Percentiles rank a stretch among this genome's conserved stretches.
phyloP scores from a whole-genome alignment of 164 flowering plant species.

The Liquidambar formosana region DNA sequence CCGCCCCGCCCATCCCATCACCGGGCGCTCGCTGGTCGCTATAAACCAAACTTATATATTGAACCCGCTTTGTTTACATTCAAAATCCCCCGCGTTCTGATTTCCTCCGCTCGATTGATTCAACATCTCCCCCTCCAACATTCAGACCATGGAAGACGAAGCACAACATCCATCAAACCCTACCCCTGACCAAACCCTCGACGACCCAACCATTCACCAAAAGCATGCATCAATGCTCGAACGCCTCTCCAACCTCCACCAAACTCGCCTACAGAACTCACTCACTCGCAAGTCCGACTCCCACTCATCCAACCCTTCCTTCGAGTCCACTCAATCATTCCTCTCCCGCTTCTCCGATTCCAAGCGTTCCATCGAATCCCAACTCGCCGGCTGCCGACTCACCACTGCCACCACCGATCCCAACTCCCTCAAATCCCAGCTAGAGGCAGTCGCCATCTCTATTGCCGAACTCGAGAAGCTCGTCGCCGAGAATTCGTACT shows the following conservation, averaged over 20 bases:
- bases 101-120: no score
- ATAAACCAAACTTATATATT: no score
- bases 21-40: no score
- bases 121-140: no score
- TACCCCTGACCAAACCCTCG: background rate
- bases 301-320: conserved; percentile 31
- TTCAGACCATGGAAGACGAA: background rate
- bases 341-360: conserved; percentile 51
- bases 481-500: conserved; percentile 81
- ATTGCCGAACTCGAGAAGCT: conserved; percentile 72
- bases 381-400: conserved; percentile 28
- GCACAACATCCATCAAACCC: background rate
- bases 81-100: no score
- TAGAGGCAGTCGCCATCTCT: conserved; percentile 43
- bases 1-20: no score
- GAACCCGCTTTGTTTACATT: no score
- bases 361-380: conserved; percentile 47
- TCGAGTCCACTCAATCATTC: conserved; percentile 61
- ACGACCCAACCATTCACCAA: conserved; percentile 27
- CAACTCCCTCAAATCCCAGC: conserved; percentile 33
- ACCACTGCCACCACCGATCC: conserved; percentile 28
- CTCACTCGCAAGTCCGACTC: conserved; percentile 29
- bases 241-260: conserved; percentile 73
- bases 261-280: conserved; percentile 47
- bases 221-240: conserved; percentile 72